Conservation (phyloP, 768 basidiomycete genomes). For the Boletus bicolor region DNA sequence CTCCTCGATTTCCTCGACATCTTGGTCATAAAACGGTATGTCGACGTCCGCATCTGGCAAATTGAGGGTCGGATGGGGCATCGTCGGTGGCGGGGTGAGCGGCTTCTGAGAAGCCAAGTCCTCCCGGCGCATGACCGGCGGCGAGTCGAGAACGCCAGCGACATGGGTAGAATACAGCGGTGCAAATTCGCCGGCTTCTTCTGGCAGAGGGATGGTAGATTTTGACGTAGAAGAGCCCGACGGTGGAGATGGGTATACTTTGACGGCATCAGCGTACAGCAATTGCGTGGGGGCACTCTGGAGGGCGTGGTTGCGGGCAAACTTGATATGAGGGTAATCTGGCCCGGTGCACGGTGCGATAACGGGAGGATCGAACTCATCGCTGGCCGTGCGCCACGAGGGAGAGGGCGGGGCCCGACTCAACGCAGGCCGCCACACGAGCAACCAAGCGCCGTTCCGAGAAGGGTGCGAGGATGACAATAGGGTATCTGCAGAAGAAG, state of each 20-base stretch:
- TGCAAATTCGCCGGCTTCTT: slow-evolving; percentile 18
- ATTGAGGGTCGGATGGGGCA: slow-evolving; percentile 35
- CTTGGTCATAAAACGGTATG: slow-evolving; percentile 9
- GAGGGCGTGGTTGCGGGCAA: slow-evolving; percentile 15
- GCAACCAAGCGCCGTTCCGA: slow-evolving; percentile 12
- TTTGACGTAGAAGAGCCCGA: slow-evolving; percentile 26
- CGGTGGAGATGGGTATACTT: slow-evolving; percentile 30
- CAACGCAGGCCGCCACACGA: slow-evolving; percentile 15
- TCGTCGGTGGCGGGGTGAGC: slow-evolving; percentile 43
- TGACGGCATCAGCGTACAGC: slow-evolving; percentile 19
- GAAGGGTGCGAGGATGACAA: slow-evolving; percentile 14
- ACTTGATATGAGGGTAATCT: slow-evolving; percentile 13
- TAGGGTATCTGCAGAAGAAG: slow-evolving; percentile 29
- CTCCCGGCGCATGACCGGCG: slow-evolving; percentile 32
- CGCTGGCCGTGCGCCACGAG: slow-evolving; percentile 18
- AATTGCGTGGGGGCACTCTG: slow-evolving; percentile 9
- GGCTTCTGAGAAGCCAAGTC: slow-evolving; percentile 31
- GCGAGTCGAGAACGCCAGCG: slow-evolving; percentile 35
- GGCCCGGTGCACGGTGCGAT: slow-evolving; percentile 19
- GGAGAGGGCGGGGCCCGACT: slow-evolving; percentile 12
- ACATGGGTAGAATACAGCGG: slow-evolving; percentile 27
- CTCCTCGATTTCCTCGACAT: slow-evolving; percentile 13
- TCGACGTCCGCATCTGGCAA: slow-evolving; percentile 37
- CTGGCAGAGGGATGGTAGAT: slow-evolving; percentile 25
- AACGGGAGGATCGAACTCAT: slow-evolving; percentile 23